These are phyloP conservation scores for Tricholoma matsutake DNA, from an alignment of 768 basidiomycete genomes.

Conservation along the genomic window DNA sequence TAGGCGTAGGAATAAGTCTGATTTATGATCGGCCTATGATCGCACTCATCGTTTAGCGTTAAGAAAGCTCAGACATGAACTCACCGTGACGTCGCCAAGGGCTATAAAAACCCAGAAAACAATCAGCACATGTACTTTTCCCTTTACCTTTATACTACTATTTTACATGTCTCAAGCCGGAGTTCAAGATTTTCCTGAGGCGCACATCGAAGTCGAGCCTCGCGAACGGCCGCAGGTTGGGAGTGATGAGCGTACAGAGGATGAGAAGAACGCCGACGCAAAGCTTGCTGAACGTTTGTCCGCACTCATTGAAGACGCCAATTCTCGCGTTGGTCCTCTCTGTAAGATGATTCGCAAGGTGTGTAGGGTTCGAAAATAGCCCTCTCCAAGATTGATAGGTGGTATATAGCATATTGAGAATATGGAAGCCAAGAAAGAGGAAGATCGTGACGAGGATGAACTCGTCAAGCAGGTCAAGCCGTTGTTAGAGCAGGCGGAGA, in stretches of 20 bases:
- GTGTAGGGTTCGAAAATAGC: not conserved
- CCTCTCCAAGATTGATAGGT: not conserved
- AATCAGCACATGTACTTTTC: too few species aligned
- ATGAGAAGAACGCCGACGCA: not conserved
- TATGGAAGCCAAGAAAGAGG: slow-evolving; percentile 31
- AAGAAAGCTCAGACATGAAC: not conserved
- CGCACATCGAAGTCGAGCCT: not conserved
- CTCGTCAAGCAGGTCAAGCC: slow-evolving; percentile 35
- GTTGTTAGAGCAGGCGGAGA: slow-evolving; percentile 35
- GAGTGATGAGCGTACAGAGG: not conserved
- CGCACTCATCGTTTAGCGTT: not conserved
- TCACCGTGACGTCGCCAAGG: not conserved
- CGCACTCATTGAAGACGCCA: slow-evolving; percentile 32
- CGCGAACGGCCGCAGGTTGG: not conserved
- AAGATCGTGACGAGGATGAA: slow-evolving; percentile 32
- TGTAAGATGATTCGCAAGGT: slow-evolving; percentile 37
- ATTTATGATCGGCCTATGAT: too few species aligned
- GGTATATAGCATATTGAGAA: slow-evolving; percentile 30
- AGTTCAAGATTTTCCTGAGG: not conserved
- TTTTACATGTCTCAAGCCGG: not conserved
- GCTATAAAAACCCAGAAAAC: not conserved
- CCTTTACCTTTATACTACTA: too few species aligned
- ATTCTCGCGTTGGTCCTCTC: slow-evolving; percentile 26
- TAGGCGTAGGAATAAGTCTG: too few species aligned
- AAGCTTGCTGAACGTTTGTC: slow-evolving; percentile 34